Conservation (phyloP, 192 early-diverging fungal species). For the Allomyces arbusculus region DNA sequence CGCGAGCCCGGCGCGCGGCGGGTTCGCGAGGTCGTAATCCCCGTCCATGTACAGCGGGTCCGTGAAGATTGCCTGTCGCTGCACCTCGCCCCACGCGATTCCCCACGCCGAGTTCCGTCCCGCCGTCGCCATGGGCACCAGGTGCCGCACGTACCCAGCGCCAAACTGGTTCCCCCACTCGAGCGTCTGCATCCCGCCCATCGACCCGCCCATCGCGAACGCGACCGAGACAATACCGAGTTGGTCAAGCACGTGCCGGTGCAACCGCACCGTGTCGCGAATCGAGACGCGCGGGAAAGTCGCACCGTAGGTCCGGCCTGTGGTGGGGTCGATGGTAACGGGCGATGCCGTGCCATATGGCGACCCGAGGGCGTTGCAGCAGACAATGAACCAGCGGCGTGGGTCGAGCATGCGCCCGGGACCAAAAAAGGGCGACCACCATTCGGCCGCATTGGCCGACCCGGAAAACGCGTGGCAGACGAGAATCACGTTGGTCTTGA, state of each 20-base stretch:
- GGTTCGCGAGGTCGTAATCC: neutral
- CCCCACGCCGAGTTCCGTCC: slow-evolving; percentile 6
- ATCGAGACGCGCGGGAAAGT: slow-evolving; percentile 4
- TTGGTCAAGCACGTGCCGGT: slow-evolving; percentile 1
- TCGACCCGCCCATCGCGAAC: slow-evolving; percentile 6
- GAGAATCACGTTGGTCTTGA: slow-evolving; percentile 2
- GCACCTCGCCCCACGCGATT: slow-evolving; percentile 5
- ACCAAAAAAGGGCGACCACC: slow-evolving; percentile 5
- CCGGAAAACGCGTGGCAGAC: slow-evolving; percentile 9
- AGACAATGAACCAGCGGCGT: slow-evolving; percentile 4
- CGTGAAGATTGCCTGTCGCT: slow-evolving; percentile 6
- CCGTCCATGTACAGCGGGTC: slow-evolving; percentile 4
- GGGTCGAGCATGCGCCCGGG: slow-evolving; percentile 3
- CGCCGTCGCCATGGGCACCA: slow-evolving; percentile 5
- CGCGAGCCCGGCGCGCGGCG: slow-evolving; percentile 2
- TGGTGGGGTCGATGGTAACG: slow-evolving; percentile 3
- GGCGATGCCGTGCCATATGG: slow-evolving; percentile 5
- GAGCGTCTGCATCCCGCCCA: slow-evolving; percentile 6
- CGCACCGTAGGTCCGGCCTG: slow-evolving; percentile 2
- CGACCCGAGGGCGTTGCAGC: slow-evolving; percentile 6
- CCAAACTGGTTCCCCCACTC: slow-evolving; percentile 1
- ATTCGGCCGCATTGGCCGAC: slow-evolving; percentile 6
- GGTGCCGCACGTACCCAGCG: neutral
- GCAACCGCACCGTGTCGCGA: slow-evolving; percentile 4
- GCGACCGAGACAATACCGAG: slow-evolving; percentile 1